Conservation (phyloP, 176 grass and related monocot genomes). For the sorghum (Sorghum bicolor) region DNA sequence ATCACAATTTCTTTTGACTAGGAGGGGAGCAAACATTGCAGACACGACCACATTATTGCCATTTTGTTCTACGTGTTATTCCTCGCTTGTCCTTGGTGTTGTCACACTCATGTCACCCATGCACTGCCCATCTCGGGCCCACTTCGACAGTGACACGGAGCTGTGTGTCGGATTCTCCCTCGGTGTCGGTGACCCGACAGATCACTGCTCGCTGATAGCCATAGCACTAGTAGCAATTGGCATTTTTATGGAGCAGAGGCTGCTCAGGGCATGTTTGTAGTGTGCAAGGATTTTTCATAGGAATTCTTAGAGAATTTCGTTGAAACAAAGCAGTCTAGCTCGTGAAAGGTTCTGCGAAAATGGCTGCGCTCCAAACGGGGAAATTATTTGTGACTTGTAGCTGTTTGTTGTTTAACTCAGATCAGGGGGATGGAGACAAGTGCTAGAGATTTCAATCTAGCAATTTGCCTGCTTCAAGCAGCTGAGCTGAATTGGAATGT, state of each 20-base stretch:
- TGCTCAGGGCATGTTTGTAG: not conserved
- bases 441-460: not conserved
- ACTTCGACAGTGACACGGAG: constrained; percentile 4
- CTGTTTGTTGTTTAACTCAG: not conserved
- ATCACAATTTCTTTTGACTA: not conserved
- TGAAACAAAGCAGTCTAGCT: not conserved
- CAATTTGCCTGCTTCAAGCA: not conserved
- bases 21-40: not conserved
- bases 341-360: not conserved
- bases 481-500: not conserved
- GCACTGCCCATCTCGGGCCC: not conserved
- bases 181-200: constrained; percentile 25
- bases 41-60: not conserved
- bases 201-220: not conserved
- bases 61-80: constrained; percentile 16
- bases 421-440: not conserved
- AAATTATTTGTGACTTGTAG: not conserved
- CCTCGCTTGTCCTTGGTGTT: not conserved
- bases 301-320: not conserved
- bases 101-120: not conserved
- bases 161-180: not conserved
- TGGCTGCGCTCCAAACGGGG: not conserved
- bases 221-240: not conserved
- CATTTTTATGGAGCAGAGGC: not conserved
- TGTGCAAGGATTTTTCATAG: not conserved